Evolutionary conservation across 495 filamentous ascomycete species (phyloP), one percentile per base, ranked within the genome.

Genomic region (Oleoguttula mirabilis): DNA sequence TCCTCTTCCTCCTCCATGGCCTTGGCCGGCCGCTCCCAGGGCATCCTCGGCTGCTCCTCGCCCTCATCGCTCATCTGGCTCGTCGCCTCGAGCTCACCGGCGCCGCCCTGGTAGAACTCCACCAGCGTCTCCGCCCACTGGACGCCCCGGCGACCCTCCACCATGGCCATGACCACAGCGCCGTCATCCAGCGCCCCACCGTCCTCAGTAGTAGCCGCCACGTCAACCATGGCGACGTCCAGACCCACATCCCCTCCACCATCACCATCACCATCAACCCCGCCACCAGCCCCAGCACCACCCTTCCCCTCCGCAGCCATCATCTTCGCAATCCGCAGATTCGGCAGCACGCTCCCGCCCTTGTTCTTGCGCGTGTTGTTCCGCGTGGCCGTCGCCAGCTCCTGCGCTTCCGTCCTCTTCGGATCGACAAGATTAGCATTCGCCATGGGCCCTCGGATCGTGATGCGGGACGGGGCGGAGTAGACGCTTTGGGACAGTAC

Each of bases 351-450:
- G 14, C 70, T 57, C 42, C 65, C 63, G 10, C 75, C 73, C 43
- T 71, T 70, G 55, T 80, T 80, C 31, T 67, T 62, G 27, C 64
- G 60, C 8, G 76, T 80, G 50, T 80, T 78, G 3, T 60, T 60
- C 35, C 67, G 62, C 3, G 74, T 79, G 10, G 60, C 47, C 42
- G 73, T 54, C 1, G 71, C 67, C 14, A 77, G 50, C 36, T 77
- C 66, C 47, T 79, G 76, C 3, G 72, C 69, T 45, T 78, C 71
- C 1, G 70, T 71, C 32, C 66, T 66, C 45, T 73, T 67, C 7
- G 75, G 56, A 10, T 10, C 3, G 31, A 75, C 69, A 19, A 76
- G 60, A 41, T 76, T 72, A 4, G 60, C 65, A 7, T 28, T 28
- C 7, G 25, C 25, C 19, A 15, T 21, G 7, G 70, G 70, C 47